Evolutionary conservation across 108 stramenopile genomes (phyloP), one percentile per base, ranked within the genome.

Genomic region (Cyclotella baltica): DNA sequence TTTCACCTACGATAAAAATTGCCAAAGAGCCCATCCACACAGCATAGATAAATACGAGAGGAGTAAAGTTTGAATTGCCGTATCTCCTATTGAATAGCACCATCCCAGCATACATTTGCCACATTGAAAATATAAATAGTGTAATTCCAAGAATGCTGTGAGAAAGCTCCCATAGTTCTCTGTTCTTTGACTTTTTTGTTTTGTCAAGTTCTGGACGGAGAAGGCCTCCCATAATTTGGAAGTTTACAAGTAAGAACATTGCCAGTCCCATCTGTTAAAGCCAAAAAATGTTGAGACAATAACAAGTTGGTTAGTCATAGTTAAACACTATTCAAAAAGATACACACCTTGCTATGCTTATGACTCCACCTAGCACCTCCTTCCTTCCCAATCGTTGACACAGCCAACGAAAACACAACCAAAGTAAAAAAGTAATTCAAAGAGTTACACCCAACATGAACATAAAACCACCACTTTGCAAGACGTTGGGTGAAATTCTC

Each of bases 21-120:
- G 61, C 57, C 73, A 68, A 81, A 9, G 64, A n/a, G 0, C 43
- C 36, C 68, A 75, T 75, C 73, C 73, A 81, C 5, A 58, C 0
- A 43, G 75, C 27, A 33, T 81, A 81, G 19, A 71, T 37, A 33
- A 57, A 48, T 30, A 33, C 47, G 35, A 72, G 1, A 15, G 27
- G 11, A 18, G 38, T 16, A 1, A 31, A 69, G 46, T 29, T 73
- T 3, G 59, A 27, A 20, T 19, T 58, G 15, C 18, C 30, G 40
- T 81, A 81, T 40, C 80, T 75, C 27, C 38, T 30, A 20, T 70
- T 59, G 50, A 70, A 81, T 25, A 81, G 35, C 18, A 27, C 29
- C 53, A 81, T 58, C 3, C 80, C 80, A 31, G 61, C 31, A 38
- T 75, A 64, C 62, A 81, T 70, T 65, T 81, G 80, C 73, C 70